Percentiles rank a stretch among this genome's conserved stretches.
Conservation (phyloP, 148 eudicot species). For the Chenopodium formosanum region DNA sequence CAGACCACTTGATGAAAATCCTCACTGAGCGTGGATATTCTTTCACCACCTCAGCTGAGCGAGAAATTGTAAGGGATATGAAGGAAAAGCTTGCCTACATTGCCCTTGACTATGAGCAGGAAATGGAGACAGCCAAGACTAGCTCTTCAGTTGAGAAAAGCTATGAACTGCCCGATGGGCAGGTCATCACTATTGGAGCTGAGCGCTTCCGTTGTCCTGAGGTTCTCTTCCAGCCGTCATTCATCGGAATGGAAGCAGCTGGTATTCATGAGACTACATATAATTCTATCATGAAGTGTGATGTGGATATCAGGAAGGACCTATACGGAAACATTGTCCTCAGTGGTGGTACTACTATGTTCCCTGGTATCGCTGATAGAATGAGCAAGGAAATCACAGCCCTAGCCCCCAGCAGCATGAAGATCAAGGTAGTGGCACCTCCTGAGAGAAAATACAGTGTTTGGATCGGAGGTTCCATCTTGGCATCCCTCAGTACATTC, state of each 20-base stretch:
- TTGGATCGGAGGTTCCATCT: slow-evolving; percentile 88
- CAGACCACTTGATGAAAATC: slow-evolving; percentile 75
- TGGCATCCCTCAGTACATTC: slow-evolving; percentile 92
- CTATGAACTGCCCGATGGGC: slow-evolving; percentile 53
- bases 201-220: slow-evolving; percentile 55
- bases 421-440: slow-evolving; percentile 93
- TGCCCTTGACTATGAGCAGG: slow-evolving; percentile 56
- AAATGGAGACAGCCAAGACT: slow-evolving; percentile 42
- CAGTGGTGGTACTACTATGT: slow-evolving; percentile 90
- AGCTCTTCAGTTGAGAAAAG: slow-evolving; percentile 52
- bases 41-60: slow-evolving; percentile 87
- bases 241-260: slow-evolving; percentile 71
- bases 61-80: slow-evolving; percentile 79
- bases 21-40: slow-evolving; percentile 87
- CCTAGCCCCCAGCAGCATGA: slow-evolving; percentile 86
- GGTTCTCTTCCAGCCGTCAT: slow-evolving; percentile 50
- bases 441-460: slow-evolving; percentile 94
- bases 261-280: slow-evolving; percentile 88
- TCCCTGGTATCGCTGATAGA: slow-evolving; percentile 81
- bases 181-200: slow-evolving; percentile 54
- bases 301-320: slow-evolving; percentile 86
- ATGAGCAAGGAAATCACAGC: slow-evolving; percentile 91
- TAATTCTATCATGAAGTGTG: slow-evolving; percentile 89
- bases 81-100: slow-evolving; percentile 58
- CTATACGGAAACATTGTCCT: slow-evolving; percentile 80